These are phyloP conservation scores for Boletellus ananas DNA, from an alignment of 768 basidiomycete genomes.

Conservation along the genomic window DNA sequence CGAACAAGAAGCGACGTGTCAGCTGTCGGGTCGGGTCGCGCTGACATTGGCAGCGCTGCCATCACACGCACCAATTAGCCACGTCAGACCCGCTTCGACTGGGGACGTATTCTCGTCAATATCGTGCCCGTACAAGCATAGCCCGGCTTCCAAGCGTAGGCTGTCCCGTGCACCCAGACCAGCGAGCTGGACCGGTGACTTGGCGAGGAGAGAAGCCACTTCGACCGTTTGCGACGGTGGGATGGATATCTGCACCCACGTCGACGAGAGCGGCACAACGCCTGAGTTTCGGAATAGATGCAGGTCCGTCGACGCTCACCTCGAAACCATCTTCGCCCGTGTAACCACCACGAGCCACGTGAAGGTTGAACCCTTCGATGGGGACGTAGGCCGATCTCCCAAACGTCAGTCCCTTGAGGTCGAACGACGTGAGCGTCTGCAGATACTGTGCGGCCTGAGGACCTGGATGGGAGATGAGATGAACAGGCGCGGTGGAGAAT, in stretches of 20 bases:
- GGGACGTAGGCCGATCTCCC: slow-evolving; percentile 80
- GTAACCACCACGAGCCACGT: slow-evolving; percentile 93
- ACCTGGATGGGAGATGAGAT: slow-evolving; percentile 40
- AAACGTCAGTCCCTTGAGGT: slow-evolving; percentile 74
- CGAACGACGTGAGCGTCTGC: slow-evolving; percentile 70
- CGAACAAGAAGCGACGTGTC: too few relatives aligned
- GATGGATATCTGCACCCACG: slow-evolving; percentile 67
- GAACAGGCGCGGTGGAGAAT: background rate
- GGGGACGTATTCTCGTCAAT: slow-evolving; percentile 83
- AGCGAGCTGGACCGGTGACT: slow-evolving; percentile 68
- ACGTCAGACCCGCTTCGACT: slow-evolving; percentile 86
- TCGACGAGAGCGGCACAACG: background rate
- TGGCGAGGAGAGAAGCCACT: slow-evolving; percentile 60
- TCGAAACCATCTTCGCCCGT: slow-evolving; percentile 99
- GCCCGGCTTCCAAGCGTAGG: slow-evolving; percentile 91
- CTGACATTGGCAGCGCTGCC: background rate
- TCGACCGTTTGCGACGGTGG: slow-evolving; percentile 73
- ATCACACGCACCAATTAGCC: slow-evolving; percentile 78
- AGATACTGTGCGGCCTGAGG: slow-evolving; percentile 80
- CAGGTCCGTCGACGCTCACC: slow-evolving; percentile 36
- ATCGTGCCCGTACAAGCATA: slow-evolving; percentile 96
- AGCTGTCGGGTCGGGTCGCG: too few relatives aligned
- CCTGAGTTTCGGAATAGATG: background rate
- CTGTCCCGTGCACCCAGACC: slow-evolving; percentile 93
- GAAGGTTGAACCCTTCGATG: slow-evolving; percentile 57